Conservation (phyloP, 169 alveolate species). For the Eimeria necatrix region DNA sequence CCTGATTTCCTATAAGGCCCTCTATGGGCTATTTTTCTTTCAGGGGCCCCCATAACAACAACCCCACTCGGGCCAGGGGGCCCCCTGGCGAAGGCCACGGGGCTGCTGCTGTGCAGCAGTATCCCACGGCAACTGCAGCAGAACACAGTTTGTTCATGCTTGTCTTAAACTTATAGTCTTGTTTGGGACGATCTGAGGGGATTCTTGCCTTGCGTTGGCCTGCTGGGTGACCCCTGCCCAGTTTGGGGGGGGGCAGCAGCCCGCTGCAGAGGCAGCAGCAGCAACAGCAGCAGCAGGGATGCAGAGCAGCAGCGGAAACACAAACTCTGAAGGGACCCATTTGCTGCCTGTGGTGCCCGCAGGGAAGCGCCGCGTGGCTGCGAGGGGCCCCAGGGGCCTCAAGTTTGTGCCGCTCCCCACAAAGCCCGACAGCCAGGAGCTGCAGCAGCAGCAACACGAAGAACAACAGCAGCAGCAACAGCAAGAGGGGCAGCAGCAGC, state of each 20-base stretch:
- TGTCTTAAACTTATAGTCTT: not conserved
- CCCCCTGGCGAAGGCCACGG: not conserved
- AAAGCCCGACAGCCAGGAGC: not conserved
- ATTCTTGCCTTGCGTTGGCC: no score
- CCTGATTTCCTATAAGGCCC: not conserved
- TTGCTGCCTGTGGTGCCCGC: slow-evolving; percentile 15
- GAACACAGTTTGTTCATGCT: not conserved
- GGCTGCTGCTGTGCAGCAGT: not conserved
- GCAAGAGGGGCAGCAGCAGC: not conserved
- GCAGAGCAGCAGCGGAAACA: slow-evolving; percentile 2
- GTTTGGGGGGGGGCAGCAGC: no score
- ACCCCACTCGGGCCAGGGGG: slow-evolving; percentile 25
- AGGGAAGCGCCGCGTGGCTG: slow-evolving; percentile 22
- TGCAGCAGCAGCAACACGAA: slow-evolving; percentile 44
- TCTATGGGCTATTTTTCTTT: not conserved
- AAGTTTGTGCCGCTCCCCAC: slow-evolving; percentile 12
- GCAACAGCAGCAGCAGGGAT: not conserved
- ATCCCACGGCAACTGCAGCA: not conserved
- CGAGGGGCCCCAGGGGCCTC: slow-evolving; percentile 63
- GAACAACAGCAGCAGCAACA: slow-evolving; percentile 35
- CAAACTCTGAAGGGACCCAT: not conserved
- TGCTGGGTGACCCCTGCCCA: no score
- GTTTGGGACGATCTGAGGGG: no score
- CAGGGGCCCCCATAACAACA: not conserved
- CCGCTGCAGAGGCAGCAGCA: slow-evolving; percentile 21